Base-by-base conservation (phyloP, 1,284 basidiomycete species). In the Hemileia vastatrix region DNA sequence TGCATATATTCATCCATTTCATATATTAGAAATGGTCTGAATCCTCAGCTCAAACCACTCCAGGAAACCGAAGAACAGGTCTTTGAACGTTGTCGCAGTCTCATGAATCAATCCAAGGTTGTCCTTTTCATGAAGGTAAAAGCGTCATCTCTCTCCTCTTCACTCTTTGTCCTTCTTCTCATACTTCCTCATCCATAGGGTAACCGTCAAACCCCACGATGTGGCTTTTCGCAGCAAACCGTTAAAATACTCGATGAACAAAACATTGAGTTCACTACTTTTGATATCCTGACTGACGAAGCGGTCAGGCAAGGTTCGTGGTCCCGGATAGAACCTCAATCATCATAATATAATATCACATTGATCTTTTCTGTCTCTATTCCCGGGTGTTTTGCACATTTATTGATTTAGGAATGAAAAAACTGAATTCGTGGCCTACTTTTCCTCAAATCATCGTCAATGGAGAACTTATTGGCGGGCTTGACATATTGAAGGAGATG, bases 61-160 rank as follows among this genome's bases (percentile, higher is more conserved):
- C 66, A 72, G 6, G 86, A 90, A 75, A 81, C 82, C 4, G 76
- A 79, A n/a, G 86, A 86, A 67, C 79, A 87, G 67, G 80, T 90
- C 21, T 80, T 82, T 48, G 72, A 75, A 48, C 81, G 90, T 57
- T 82, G 90, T 75, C 78, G 76, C 31, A 70, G 67, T 52, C 76
- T 88, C 78, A 88, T 88, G 88, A 80, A 79, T 68, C 78, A 80
- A 70, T 77, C 77, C 70, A 80, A 80, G 66, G 81, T 96, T 53
- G 84, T 98, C 61, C 77, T 98, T 63, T 97, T 98, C 82, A 98
- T 98, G 93, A 98, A 98, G 79, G 95, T 94, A 21, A 86, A 85
- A 67, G 89, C 90, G 0, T 83, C 86, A 51, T 80, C 82, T 24
- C 15, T n/a, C 95, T 91, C 1, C 85, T 89, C 66, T 94, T 3